Evolutionary conservation across 371 early-diverging fungal genomes (phyloP).

Genomic region (Rhizomucor pusillus): DNA sequence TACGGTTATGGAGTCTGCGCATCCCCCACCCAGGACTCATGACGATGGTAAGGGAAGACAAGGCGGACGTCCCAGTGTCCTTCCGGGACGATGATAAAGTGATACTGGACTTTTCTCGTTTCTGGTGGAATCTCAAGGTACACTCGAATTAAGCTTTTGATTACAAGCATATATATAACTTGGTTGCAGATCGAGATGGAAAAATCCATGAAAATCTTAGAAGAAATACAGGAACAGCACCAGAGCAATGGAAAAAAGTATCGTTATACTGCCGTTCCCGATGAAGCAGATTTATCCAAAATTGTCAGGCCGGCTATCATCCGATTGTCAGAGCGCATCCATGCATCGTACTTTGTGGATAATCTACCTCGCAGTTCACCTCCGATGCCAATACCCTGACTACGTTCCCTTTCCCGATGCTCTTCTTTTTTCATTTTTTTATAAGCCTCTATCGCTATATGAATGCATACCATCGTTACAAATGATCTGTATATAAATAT

Average conservation of each 20-base stretch:
- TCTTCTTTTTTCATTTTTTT: too few species aligned
- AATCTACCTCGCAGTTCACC: neutral
- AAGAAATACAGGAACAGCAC: neutral
- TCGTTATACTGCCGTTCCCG: neutral
- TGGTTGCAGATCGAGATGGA: neutral
- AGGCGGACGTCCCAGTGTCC: neutral
- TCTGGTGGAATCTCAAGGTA: neutral
- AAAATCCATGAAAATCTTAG: neutral
- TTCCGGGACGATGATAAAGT: neutral
- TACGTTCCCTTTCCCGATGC: too few species aligned
- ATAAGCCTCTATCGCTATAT: too few species aligned
- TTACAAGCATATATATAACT: neutral
- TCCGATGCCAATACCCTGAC: too few species aligned
- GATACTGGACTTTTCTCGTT: neutral
- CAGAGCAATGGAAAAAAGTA: neutral
- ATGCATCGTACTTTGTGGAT: neutral
- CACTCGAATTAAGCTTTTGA: neutral
- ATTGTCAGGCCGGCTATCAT: neutral
- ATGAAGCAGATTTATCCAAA: neutral
- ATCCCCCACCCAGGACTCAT: neutral
- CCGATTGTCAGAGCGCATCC: neutral
- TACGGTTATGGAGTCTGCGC: neutral
- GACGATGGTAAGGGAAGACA: neutral
- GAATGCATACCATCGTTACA: too few species aligned
- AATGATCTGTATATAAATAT: too few species aligned